Percentiles rank a stretch among this genome's conserved stretches.
phyloP scores from a whole-genome alignment of 2,329 filamentous ascomycete genomes.

The Alternaria novae-zelandiae region DNA sequence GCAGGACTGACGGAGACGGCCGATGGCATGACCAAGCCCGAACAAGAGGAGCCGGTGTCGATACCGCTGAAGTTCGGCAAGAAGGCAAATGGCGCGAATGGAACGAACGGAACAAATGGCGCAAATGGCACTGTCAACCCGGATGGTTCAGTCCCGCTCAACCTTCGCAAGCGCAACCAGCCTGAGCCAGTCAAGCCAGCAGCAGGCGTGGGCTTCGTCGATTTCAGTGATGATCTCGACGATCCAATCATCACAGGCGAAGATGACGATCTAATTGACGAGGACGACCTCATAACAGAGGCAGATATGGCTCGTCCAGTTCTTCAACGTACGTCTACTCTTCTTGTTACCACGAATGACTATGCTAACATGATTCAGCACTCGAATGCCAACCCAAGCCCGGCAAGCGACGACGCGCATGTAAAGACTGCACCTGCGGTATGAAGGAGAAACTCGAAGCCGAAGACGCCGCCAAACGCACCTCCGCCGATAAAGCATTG shows the following conservation, averaged over 20 bases:
- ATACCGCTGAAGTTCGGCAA: constrained; percentile 70
- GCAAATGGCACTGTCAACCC: constrained; percentile 31
- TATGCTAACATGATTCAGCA: constrained; percentile 57
- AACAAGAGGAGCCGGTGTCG: constrained; percentile 62
- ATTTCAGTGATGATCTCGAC: constrained; percentile 69
- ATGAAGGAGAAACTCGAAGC: constrained; percentile 83
- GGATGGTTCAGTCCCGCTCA: constrained; percentile 49
- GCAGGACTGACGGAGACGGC: constrained; percentile 73
- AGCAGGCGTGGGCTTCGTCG: constrained; percentile 56
- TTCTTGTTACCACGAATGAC: neutral
- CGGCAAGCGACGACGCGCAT: constrained; percentile 88
- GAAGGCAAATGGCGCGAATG: constrained; percentile 55
- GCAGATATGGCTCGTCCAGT: constrained; percentile 81
- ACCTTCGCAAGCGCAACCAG: constrained; percentile 51
- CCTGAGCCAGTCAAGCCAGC: constrained; percentile 45
- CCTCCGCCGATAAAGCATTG: constrained; percentile 67
- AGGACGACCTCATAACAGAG: constrained; percentile 83
- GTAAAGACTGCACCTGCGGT: constrained; percentile 97
- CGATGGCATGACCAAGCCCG: constrained; percentile 76
- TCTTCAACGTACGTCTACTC: constrained; percentile 72
- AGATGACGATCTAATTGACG: constrained; percentile 89
- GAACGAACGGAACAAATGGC: constrained; percentile 29
- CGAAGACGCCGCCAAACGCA: constrained; percentile 77
- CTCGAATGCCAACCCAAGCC: constrained; percentile 85
- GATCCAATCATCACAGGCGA: constrained; percentile 60